Evolutionary conservation across 2,329 filamentous ascomycete genomes (phyloP).

Genomic region (Cadophora luteo-olivacea): DNA sequence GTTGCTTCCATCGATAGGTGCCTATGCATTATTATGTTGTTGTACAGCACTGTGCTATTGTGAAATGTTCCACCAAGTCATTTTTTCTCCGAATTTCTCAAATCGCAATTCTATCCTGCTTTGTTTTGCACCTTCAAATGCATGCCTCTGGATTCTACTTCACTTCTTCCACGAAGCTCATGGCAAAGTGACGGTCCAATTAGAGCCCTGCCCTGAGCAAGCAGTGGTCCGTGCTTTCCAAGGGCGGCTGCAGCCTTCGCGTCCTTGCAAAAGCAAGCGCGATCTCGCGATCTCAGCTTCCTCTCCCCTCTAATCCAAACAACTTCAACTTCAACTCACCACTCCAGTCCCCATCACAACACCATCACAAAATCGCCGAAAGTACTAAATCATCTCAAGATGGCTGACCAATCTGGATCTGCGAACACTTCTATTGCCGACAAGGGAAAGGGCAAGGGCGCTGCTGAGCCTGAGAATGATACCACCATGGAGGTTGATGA

Average conservation of each 20-base stretch:
- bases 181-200: neutral
- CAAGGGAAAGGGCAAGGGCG: slow-evolving; percentile 91
- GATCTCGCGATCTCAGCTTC: slow-evolving; percentile 21
- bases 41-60: neutral
- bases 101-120: neutral
- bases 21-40: neutral
- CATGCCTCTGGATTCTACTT: too few relatives aligned
- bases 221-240: slow-evolving; percentile 6
- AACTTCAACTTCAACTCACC: slow-evolving; percentile 15
- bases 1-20: neutral
- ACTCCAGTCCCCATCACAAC: neutral
- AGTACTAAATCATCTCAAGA: slow-evolving; percentile 44
- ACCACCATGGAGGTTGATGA: slow-evolving; percentile 78
- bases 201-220: neutral
- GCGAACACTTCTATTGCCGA: slow-evolving; percentile 50
- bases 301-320: slow-evolving; percentile 22
- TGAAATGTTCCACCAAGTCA: neutral
- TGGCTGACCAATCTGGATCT: slow-evolving; percentile 53
- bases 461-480: slow-evolving; percentile 54
- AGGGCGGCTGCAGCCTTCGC: slow-evolving; percentile 10
- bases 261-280: slow-evolving; percentile 10
- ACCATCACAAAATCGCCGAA: slow-evolving; percentile 1
- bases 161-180: neutral
- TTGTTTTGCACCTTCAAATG: too few relatives aligned
- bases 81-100: neutral